Conservation (phyloP, 495 filamentous ascomycete genomes). For the Penicillium macrosclerotiorum region DNA sequence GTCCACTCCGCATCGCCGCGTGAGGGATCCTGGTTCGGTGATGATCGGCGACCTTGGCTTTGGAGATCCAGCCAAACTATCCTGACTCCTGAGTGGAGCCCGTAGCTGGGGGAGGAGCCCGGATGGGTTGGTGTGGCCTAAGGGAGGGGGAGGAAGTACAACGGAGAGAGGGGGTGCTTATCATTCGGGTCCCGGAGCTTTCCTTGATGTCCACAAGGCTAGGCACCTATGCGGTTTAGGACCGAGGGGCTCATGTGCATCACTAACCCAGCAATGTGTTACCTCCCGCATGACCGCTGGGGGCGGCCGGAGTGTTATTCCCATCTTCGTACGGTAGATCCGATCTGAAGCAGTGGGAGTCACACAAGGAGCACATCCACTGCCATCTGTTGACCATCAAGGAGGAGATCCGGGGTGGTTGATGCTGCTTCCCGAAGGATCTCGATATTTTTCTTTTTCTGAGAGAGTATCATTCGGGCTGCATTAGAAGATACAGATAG, state of each 20-base stretch:
- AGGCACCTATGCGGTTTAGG: slow-evolving; percentile 1
- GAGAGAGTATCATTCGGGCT: no score
- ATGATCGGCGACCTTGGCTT: slow-evolving; percentile 19
- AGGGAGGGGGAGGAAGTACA: not conserved
- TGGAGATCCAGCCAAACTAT: slow-evolving; percentile 11
- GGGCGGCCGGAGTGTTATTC: slow-evolving; percentile 1
- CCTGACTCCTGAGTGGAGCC: not conserved
- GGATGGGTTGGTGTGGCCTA: no score
- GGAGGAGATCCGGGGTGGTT: not conserved
- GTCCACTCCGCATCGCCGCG: slow-evolving; percentile 5
- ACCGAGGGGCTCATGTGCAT: not conserved
- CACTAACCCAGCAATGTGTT: not conserved
- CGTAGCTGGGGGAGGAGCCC: slow-evolving; percentile 6
- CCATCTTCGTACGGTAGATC: slow-evolving; percentile 13
- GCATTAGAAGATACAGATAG: no score
- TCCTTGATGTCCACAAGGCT: slow-evolving; percentile 5
- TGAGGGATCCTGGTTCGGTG: slow-evolving; percentile 13
- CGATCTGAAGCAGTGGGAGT: not conserved
- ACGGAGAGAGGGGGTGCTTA: not conserved
- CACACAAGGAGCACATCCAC: not conserved
- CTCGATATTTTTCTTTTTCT: not conserved
- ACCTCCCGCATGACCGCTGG: not conserved
- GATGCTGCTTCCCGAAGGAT: no score
- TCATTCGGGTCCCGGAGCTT: slow-evolving; percentile 3
- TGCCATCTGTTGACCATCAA: not conserved